Evolutionary conservation across 2,329 filamentous ascomycete genomes (phyloP), one percentile per base, ranked within the genome.

Genomic region (Sordariomycetes sp.): DNA sequence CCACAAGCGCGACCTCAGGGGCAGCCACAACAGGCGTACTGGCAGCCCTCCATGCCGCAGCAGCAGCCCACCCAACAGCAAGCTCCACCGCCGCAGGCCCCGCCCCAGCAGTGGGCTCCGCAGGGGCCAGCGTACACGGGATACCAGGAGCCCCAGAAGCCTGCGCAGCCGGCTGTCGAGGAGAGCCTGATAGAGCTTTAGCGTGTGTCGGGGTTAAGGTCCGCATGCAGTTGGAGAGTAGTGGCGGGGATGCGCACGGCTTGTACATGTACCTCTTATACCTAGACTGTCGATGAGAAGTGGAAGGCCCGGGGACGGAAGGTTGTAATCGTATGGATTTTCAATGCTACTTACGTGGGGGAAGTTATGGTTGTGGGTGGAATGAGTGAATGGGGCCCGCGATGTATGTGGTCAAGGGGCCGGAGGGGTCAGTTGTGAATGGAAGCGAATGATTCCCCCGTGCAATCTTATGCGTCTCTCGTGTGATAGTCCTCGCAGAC

Each of bases 121-220:
- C 68, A 70, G 54, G 53, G 53, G 46, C 60, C 66, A 63, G 74
- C 76, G 7, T 86, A 83, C 64, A 73, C 71, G 3, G 81, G 83
- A 65, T 81, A 86, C 25, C 72, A 71, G 55, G 73, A 74, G 51
- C 72, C 71, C 25, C 67, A 69, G 61, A 66, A 70, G 68, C 76
- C 51, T 2, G 24, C 55, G 48, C 57, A 77, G 65, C 80, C 80
- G 16, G 79, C 75, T 1, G 79, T 87, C 53, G 89, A 93, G 71
- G 89, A 93, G 71, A 87, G 85, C 60, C 72, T 94, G 66, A 94
- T 94, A 71, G 89, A 94, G 70, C 76, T 93, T 14, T 50, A 50
- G 46, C 20, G n/a, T 2, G 46, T 24, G 43, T 48, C 18, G n/a
- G 46, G 46, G 5, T 8, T 8, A n/a, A n/a, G 10, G 37, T n/a